These are phyloP conservation scores for Schwanniomyces pseudopolymorphus DNA, from an alignment of 805 yeast species.

Conservation along the genomic window DNA sequence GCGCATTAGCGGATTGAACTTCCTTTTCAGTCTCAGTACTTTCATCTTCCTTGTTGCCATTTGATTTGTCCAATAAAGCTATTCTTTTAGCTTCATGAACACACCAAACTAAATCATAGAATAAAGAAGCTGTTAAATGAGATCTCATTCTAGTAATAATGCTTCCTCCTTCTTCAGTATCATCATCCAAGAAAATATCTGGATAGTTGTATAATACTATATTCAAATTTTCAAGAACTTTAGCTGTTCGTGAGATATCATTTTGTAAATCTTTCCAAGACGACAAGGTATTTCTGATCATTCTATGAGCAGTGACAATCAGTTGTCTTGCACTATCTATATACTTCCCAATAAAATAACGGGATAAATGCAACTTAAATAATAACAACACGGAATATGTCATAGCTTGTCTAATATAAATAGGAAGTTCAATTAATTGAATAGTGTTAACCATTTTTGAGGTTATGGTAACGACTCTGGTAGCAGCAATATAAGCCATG, in stretches of 20 bases:
- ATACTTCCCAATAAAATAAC: conserved; percentile 68
- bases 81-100: conserved; percentile 91
- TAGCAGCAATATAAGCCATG: conserved; percentile 76
- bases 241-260: conserved; percentile 89
- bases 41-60: conserved; percentile 8
- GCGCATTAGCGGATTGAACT: conserved; percentile 9
- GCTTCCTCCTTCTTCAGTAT: conserved; percentile 44
- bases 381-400: conserved; percentile 75
- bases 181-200: conserved; percentile 67
- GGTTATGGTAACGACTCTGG: conserved; percentile 75
- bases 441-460: conserved; percentile 67
- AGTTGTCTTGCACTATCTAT: conserved; percentile 90
- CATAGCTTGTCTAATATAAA: conserved; percentile 82
- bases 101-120: conserved; percentile 91
- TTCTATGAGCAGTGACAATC: conserved; percentile 87
- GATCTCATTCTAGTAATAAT: conserved; percentile 88
- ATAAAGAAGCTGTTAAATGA: conserved; percentile 85
- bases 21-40: conserved; percentile 3
- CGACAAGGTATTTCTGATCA: conserved; percentile 81
- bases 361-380: conserved; percentile 79
- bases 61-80: conserved; percentile 32
- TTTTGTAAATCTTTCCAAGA: conserved; percentile 91
- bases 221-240: conserved; percentile 83
- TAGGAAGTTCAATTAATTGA: conserved; percentile 80
- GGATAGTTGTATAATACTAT: conserved; percentile 87